phyloP scores from a whole-genome alignment of 23 red algal genomes.

The Agarophyton chilense region DNA sequence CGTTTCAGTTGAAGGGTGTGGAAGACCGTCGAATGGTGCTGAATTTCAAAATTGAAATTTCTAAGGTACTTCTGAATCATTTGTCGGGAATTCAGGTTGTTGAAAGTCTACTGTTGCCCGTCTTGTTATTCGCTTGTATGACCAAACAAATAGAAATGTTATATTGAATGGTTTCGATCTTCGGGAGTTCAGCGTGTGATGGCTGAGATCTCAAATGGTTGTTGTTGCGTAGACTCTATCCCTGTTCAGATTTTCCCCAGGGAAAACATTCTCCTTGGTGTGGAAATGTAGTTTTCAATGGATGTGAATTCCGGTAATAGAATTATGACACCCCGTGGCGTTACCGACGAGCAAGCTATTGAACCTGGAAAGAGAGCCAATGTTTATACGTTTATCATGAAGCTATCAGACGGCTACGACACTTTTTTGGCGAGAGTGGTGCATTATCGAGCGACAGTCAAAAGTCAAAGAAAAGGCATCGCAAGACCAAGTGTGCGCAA shows the following conservation, averaged over 20 bases:
- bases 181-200: conserved; percentile 57
- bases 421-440: conserved; percentile 83
- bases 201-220: conserved; percentile 80
- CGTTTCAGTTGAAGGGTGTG: conserved; percentile 48
- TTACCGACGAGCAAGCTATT: conserved; percentile 51
- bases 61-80: conserved; percentile 65
- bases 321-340: background rate
- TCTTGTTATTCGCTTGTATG: conserved; percentile 84
- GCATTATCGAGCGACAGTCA: conserved; percentile 73
- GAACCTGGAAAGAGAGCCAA: conserved; percentile 70
- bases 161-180: conserved; percentile 66
- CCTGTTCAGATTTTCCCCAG: conserved; percentile 65
- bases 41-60: conserved; percentile 61
- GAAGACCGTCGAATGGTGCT: conserved; percentile 45
- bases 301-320: conserved; percentile 15
- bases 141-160: conserved; percentile 37
- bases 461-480: conserved; percentile 86
- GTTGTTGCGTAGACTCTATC: conserved; percentile 79
- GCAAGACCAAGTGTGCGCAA: conserved; percentile 74
- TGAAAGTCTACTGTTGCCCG: conserved; percentile 78
- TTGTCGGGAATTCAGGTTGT: conserved; percentile 82
- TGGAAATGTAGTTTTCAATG: conserved; percentile 4
- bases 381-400: conserved; percentile 70
- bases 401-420: conserved; percentile 79
- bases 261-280: conserved; percentile 85